Percentiles rank a stretch among this genome's conserved stretches.
phyloP scores from a whole-genome alignment of 306 rosid genomes.

The Ochetophila trinervis region DNA sequence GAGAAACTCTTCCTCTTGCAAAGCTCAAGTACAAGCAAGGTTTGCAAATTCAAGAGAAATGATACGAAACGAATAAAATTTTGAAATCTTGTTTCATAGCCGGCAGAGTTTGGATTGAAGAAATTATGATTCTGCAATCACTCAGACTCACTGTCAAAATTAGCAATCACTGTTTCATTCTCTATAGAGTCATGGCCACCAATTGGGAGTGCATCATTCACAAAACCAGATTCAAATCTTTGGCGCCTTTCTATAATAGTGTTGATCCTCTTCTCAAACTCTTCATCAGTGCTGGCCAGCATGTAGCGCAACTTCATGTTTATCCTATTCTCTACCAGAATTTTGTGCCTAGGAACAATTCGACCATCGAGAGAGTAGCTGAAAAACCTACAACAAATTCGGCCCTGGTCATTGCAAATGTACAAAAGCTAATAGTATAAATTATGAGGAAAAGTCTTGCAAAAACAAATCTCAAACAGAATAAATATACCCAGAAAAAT shows the following conservation, averaged over 20 bases:
- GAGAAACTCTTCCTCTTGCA: neutral
- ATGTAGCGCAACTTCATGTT: slow-evolving; percentile 75
- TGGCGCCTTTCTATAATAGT: slow-evolving; percentile 45
- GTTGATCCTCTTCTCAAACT: slow-evolving; percentile 65
- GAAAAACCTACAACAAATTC: slow-evolving; percentile 56
- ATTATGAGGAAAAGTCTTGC: neutral
- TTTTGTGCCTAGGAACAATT: slow-evolving; percentile 83
- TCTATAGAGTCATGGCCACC: slow-evolving; percentile 14
- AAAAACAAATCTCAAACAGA: neutral
- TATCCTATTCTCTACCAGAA: slow-evolving; percentile 67
- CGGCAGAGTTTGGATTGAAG: neutral
- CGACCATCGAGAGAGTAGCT: slow-evolving; percentile 89
- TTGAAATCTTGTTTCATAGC: neutral
- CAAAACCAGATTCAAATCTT: slow-evolving; percentile 45
- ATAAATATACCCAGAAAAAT: neutral
- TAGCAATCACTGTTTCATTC: slow-evolving; percentile 15
- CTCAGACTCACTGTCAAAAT: slow-evolving; percentile 1
- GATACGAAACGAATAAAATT: neutral
- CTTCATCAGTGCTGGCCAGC: slow-evolving; percentile 72
- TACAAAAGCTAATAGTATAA: slow-evolving; percentile 1
- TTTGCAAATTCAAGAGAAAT: neutral
- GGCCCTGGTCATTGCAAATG: slow-evolving; percentile 7
- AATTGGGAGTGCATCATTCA: slow-evolving; percentile 22
- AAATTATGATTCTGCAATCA: slow-evolving; percentile 1
- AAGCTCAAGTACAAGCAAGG: slow-evolving; percentile 1